phyloP scores from a whole-genome alignment of 2,329 filamentous ascomycete genomes.

The Xylaria sp. region DNA sequence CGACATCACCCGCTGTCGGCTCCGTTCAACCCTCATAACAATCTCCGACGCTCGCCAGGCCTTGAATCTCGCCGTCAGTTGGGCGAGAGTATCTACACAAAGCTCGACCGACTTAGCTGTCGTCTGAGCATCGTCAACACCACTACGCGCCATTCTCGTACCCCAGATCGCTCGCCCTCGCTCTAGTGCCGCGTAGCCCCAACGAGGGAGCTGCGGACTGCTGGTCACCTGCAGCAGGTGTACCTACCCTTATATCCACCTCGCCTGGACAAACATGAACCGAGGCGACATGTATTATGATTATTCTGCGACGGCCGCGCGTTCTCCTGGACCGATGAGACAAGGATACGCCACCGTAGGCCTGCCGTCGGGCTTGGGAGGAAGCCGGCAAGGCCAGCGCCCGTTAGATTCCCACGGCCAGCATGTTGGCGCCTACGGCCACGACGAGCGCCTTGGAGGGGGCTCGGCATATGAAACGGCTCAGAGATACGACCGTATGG shows the following conservation, averaged over 20 bases:
- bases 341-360: conserved; percentile 69
- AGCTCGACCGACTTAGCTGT: conserved; percentile 3
- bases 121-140: conserved; percentile 12
- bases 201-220: conserved; percentile 47
- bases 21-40: not conserved
- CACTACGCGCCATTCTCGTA: conserved; percentile 20
- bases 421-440: conserved; percentile 72
- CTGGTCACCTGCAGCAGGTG: conserved; percentile 48
- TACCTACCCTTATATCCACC: conserved; percentile 38
- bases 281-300: conserved; percentile 78
- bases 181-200: conserved; percentile 31
- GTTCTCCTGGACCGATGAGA: conserved; percentile 77
- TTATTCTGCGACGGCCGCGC: conserved; percentile 68
- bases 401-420: conserved; percentile 80
- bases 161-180: conserved; percentile 14
- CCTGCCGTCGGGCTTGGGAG: conserved; percentile 59
- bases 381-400: conserved; percentile 76
- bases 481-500: conserved; percentile 52
- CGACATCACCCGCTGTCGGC: conserved; percentile 16
- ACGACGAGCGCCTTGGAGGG: conserved; percentile 69
- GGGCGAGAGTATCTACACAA: not conserved
- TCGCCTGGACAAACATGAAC: conserved; percentile 54
- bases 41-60: not conserved
- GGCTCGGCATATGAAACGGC: conserved; percentile 67
- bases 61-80: not conserved